Conservation (phyloP, 306 rosid genomes). For the Canavalia gladiata region DNA sequence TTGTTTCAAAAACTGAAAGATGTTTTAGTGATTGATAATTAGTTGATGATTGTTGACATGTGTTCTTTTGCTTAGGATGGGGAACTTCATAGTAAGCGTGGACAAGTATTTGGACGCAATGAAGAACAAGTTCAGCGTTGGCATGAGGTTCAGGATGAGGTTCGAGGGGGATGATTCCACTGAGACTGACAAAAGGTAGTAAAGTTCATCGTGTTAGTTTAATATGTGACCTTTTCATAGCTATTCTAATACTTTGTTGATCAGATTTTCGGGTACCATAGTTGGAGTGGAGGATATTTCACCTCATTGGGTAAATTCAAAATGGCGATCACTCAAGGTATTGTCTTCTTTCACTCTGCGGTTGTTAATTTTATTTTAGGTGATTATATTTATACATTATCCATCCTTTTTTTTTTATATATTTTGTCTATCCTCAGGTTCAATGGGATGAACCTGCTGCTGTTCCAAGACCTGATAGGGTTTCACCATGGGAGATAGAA, state of each 20-base stretch:
- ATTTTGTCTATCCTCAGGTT: slow-evolving; percentile 64
- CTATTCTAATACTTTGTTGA: slow-evolving; percentile 43
- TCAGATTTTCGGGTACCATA: slow-evolving; percentile 91
- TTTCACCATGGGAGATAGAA: slow-evolving; percentile 95
- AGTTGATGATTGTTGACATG: slow-evolving; percentile 17
- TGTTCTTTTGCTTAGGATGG: slow-evolving; percentile 63
- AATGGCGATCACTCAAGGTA: slow-evolving; percentile 93
- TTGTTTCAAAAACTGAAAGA: slow-evolving; percentile 1
- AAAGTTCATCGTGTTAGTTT: slow-evolving; percentile 32
- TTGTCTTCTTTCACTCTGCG: slow-evolving; percentile 32
- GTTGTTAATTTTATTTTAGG: slow-evolving; percentile 3
- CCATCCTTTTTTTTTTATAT: not conserved
- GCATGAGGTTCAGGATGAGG: slow-evolving; percentile 88
- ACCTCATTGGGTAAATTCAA: slow-evolving; percentile 76
- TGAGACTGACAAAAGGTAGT: slow-evolving; percentile 88
- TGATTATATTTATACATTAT: not conserved
- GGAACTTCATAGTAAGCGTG: slow-evolving; percentile 79
- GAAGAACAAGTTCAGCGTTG: slow-evolving; percentile 64
- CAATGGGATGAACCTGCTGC: slow-evolving; percentile 97
- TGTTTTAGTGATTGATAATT: slow-evolving; percentile 1
- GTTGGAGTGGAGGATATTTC: slow-evolving; percentile 85
- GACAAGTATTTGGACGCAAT: slow-evolving; percentile 78
- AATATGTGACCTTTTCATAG: slow-evolving; percentile 32
- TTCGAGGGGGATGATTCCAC: slow-evolving; percentile 94
- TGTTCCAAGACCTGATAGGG: slow-evolving; percentile 84